Conservation (phyloP, 2,329 filamentous ascomycete genomes). For the Cladosporium sp. region DNA sequence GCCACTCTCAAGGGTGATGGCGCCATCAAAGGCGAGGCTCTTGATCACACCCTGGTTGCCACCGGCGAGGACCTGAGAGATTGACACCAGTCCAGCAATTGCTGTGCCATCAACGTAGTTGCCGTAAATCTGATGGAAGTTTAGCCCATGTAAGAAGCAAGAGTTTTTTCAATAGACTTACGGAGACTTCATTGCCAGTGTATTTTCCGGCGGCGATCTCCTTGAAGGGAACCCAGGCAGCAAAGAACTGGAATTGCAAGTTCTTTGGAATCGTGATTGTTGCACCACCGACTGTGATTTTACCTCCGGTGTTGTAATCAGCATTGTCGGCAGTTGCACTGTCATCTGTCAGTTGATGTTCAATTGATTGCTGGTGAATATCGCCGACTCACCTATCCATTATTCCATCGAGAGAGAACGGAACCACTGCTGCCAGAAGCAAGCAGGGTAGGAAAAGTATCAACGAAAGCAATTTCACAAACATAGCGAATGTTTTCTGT, state of each 20-base stretch:
- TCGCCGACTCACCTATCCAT: slow-evolving; percentile 24
- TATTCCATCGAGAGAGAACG: slow-evolving; percentile 26
- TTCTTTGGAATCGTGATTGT: slow-evolving; percentile 47
- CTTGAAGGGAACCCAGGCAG: slow-evolving; percentile 41
- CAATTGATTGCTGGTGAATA: background rate
- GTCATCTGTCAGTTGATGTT: background rate
- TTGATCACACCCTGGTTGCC: slow-evolving; percentile 6
- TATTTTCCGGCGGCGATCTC: slow-evolving; percentile 25
- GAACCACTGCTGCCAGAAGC: slow-evolving; percentile 1
- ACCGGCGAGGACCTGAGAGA: slow-evolving; percentile 33
- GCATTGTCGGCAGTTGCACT: slow-evolving; percentile 18
- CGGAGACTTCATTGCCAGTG: slow-evolving; percentile 24
- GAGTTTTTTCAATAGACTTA: slow-evolving; percentile 1
- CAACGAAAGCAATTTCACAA: background rate
- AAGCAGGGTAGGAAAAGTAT: slow-evolving; percentile 2
- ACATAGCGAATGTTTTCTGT: too few species aligned
- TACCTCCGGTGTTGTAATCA: slow-evolving; percentile 43
- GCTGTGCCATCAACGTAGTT: slow-evolving; percentile 35
- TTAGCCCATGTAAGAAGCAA: background rate
- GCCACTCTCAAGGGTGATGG: slow-evolving; percentile 11
- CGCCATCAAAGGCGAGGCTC: slow-evolving; percentile 11
- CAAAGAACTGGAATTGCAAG: slow-evolving; percentile 47
- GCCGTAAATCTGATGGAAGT: slow-evolving; percentile 30
- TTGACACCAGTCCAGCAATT: slow-evolving; percentile 37
- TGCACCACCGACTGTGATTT: slow-evolving; percentile 43